These are phyloP conservation scores for Pseudocercospora crystallina DNA, from an alignment of 2,329 filamentous ascomycete species.

Conservation along the genomic window DNA sequence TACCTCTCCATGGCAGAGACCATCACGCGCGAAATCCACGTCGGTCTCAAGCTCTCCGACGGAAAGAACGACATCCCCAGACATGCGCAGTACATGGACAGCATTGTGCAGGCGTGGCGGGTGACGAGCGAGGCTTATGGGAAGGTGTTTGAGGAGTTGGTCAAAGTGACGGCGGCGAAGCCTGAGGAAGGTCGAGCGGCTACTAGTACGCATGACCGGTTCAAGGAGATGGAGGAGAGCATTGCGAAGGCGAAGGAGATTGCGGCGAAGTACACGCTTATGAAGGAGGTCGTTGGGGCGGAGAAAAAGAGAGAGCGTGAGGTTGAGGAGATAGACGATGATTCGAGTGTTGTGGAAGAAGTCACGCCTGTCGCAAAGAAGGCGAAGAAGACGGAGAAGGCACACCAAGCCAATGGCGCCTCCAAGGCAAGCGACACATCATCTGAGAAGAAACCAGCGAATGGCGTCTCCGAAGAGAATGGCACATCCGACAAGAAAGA, in stretches of 20 bases:
- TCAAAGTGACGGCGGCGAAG: conserved; percentile 27
- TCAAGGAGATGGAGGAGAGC: conserved; percentile 25
- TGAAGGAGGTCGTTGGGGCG: conserved; percentile 2
- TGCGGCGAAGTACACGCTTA: conserved; percentile 16
- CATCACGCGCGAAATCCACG: conserved; percentile 31
- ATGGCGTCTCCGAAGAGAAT: background rate
- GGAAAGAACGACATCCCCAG: conserved; percentile 19
- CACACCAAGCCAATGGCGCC: background rate
- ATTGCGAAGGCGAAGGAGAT: conserved; percentile 22
- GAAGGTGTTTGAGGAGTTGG: conserved; percentile 30
- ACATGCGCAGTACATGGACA: conserved; percentile 29
- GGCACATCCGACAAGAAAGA: conserved; percentile 8
- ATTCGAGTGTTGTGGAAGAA: background rate
- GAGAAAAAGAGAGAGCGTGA: conserved; percentile 1
- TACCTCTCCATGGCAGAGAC: conserved; percentile 28
- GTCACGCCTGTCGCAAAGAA: no score
- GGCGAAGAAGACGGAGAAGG: background rate
- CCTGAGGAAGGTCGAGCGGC: conserved; percentile 24
- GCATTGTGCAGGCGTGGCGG: conserved; percentile 31
- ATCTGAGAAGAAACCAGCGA: background rate
- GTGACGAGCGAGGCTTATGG: conserved; percentile 28
- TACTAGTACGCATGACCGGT: conserved; percentile 23
- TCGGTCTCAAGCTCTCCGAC: conserved; percentile 25
- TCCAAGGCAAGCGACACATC: conserved; percentile 5
- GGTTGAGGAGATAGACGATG: background rate